A percentile compares a stretch with the other conserved stretches of the same genome.
These are phyloP conservation scores for Malus hybrid DNA, from an alignment of 331 rosid genomes.

Conservation along the genomic window DNA sequence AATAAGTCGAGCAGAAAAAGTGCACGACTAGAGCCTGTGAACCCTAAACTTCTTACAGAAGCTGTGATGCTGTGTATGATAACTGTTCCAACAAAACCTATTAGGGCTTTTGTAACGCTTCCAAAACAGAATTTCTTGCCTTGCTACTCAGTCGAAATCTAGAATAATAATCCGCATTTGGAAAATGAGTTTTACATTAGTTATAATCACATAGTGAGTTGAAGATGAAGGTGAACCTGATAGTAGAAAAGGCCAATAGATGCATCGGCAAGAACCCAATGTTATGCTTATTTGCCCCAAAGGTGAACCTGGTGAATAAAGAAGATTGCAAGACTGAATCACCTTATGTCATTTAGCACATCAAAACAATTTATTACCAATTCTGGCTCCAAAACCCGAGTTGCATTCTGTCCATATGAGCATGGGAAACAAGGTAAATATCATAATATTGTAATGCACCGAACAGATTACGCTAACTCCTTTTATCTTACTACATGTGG, in stretches of 20 bases:
- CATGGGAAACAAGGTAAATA: neutral
- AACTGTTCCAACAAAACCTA: too few relatives aligned
- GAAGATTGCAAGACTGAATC: too few relatives aligned
- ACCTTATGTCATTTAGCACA: too few relatives aligned
- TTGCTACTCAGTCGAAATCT: neutral
- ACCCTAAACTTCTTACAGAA: too few relatives aligned
- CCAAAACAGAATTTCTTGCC: too few relatives aligned
- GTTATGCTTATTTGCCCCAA: constrained; percentile 76
- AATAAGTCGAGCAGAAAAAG: too few relatives aligned
- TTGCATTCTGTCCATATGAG: neutral
- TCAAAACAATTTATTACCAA: neutral
- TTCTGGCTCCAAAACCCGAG: neutral
- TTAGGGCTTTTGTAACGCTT: too few relatives aligned
- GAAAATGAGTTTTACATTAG: neutral
- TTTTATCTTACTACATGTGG: neutral
- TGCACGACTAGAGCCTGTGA: too few relatives aligned
- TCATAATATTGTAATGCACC: neutral
- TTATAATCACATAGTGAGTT: neutral
- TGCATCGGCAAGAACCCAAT: constrained; percentile 76
- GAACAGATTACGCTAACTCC: neutral
- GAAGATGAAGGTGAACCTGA: constrained; percentile 12
- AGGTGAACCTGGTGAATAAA: constrained; percentile 33
- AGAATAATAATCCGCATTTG: too few relatives aligned
- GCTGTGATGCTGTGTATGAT: too few relatives aligned
- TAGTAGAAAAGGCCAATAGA: constrained; percentile 42